Evolutionary conservation across 2,329 filamentous ascomycete genomes (phyloP).

Genomic region (Xylaria sp.): DNA sequence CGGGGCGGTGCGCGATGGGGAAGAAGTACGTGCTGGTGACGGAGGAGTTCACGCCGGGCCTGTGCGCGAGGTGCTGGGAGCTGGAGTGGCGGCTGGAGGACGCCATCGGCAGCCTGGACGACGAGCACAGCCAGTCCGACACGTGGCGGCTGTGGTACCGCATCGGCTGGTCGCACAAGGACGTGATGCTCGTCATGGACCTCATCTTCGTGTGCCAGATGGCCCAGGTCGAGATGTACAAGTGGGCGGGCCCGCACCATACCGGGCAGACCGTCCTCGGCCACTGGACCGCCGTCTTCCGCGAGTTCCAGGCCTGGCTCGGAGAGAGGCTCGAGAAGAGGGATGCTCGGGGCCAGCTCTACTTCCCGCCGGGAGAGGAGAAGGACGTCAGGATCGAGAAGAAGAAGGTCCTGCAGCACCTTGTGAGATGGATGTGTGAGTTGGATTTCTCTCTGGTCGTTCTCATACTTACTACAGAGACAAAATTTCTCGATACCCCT

Average conservation of each 20-base stretch:
- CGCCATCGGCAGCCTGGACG: slow-evolving; percentile 15
- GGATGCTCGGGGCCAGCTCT: slow-evolving; percentile 7
- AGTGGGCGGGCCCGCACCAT: slow-evolving; percentile 5
- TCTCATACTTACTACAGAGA: too few species aligned
- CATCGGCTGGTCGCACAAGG: slow-evolving; percentile 13
- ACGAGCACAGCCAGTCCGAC: not conserved
- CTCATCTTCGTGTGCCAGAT: not conserved
- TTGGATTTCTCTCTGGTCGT: not conserved
- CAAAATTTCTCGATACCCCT: too few species aligned
- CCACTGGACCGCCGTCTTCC: slow-evolving; percentile 12
- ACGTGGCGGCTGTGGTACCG: slow-evolving; percentile 23
- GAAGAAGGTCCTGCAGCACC: slow-evolving; percentile 22
- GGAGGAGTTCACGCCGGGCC: not conserved
- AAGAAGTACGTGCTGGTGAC: slow-evolving; percentile 7
- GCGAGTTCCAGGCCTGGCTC: slow-evolving; percentile 24
- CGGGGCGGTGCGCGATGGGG: slow-evolving; percentile 5
- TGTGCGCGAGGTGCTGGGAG: not conserved
- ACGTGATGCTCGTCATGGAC: slow-evolving; percentile 3
- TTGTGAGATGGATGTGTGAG: slow-evolving; percentile 27
- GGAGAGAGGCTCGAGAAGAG: slow-evolving; percentile 18
- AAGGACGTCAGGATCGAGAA: slow-evolving; percentile 8
- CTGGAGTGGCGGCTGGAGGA: not conserved
- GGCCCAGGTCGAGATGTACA: slow-evolving; percentile 1
- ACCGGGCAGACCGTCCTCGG: not conserved
- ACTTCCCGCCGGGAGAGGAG: slow-evolving; percentile 18